Conservation (phyloP, 371 early-diverging fungal genomes). For the Rhizopus sp. region DNA sequence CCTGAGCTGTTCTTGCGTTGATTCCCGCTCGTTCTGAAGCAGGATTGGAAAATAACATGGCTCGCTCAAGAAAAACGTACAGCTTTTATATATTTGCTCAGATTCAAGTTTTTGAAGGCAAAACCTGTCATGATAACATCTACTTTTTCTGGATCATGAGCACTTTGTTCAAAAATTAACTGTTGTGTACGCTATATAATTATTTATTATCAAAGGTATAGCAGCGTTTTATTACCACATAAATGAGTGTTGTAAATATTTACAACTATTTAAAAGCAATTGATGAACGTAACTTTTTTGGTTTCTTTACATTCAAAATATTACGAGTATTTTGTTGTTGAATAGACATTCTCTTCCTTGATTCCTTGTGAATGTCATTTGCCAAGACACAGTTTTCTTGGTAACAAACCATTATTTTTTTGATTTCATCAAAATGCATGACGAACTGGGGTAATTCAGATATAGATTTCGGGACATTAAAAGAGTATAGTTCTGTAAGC, state of each 20-base stretch:
- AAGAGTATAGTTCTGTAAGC: constrained; percentile 15
- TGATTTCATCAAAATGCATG: constrained; percentile 29
- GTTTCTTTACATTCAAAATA: constrained; percentile 29
- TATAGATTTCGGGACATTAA: constrained; percentile 19
- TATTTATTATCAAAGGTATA: constrained; percentile 24
- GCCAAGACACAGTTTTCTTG: constrained; percentile 19
- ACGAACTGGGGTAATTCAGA: constrained; percentile 18
- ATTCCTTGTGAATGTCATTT: constrained; percentile 23
- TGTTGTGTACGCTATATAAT: constrained; percentile 27
- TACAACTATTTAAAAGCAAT: constrained; percentile 27
- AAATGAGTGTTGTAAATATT: constrained; percentile 20
- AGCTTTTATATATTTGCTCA: constrained; percentile 21
- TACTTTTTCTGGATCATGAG: constrained; percentile 28
- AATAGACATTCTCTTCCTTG: constrained; percentile 27
- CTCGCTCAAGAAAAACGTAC: constrained; percentile 21
- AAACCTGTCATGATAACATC: constrained; percentile 22
- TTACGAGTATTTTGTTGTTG: constrained; percentile 24
- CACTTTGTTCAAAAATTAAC: constrained; percentile 28
- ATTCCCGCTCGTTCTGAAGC: constrained; percentile 22
- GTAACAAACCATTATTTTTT: constrained; percentile 21
- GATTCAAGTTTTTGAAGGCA: constrained; percentile 21
- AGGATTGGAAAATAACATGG: constrained; percentile 19
- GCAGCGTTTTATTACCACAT: constrained; percentile 22
- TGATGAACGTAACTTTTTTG: constrained; percentile 26
- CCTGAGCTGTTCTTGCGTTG: constrained; percentile 22